Conservation (phyloP, 805 yeast species). For the Saccharomycopsis capsularis region DNA sequence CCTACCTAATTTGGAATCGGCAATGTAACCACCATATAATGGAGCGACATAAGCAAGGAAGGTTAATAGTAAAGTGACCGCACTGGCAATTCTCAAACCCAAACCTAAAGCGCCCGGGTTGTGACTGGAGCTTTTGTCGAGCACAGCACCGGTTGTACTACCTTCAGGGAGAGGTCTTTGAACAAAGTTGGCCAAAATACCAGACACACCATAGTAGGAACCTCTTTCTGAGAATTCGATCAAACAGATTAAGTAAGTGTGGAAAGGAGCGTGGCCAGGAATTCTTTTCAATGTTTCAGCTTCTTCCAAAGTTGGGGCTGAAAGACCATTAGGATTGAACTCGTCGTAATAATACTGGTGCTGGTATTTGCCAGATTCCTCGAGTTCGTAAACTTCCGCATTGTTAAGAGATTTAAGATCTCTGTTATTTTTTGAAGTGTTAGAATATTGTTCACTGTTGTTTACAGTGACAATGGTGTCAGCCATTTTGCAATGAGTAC, state of each 20-base stretch:
- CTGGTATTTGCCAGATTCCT: too few species aligned
- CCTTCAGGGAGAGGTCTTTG: constrained; percentile 46
- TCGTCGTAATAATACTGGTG: constrained; percentile 7
- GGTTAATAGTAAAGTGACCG: constrained; percentile 40
- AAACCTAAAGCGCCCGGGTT: constrained; percentile 45
- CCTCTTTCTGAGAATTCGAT: constrained; percentile 51
- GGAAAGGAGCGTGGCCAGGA: constrained; percentile 42
- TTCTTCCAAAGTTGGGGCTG: constrained; percentile 28
- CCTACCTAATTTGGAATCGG: constrained; percentile 43
- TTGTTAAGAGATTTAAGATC: too few species aligned
- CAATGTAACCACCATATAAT: constrained; percentile 45
- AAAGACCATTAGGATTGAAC: constrained; percentile 15
- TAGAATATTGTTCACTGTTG: too few species aligned
- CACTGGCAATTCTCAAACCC: constrained; percentile 41
- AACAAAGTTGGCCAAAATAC: constrained; percentile 41
- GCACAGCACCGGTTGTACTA: constrained; percentile 39
- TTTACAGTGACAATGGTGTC: too few species aligned
- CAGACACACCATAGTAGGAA: constrained; percentile 42
- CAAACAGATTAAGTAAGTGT: constrained; percentile 44
- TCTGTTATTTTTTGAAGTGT: too few species aligned
- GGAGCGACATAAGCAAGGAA: constrained; percentile 46
- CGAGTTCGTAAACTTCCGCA: too few species aligned
- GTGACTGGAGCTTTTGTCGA: constrained; percentile 28
- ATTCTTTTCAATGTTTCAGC: constrained; percentile 30
- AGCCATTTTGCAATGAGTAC: too few species aligned